These are phyloP conservation scores for Cutaneotrichosporon sp. DNA, from an alignment of 1,284 basidiomycete species.

Conservation along the genomic window DNA sequence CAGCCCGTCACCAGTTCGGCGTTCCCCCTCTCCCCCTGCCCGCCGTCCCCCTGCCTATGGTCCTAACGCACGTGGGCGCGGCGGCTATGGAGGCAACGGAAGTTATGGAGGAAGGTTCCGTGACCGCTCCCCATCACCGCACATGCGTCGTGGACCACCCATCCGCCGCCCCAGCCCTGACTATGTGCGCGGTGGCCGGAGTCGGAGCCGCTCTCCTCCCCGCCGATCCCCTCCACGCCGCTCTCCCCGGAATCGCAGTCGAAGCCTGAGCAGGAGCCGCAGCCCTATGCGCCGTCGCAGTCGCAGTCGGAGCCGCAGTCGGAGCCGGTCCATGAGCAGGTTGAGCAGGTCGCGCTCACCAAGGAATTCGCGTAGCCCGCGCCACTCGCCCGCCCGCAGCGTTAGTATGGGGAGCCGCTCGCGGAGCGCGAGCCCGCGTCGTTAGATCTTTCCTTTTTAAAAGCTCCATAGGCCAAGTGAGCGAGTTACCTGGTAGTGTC, in stretches of 20 bases:
- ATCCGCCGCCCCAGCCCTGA: constrained; percentile 22
- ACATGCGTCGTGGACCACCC: constrained; percentile 1
- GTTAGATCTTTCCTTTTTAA: not conserved
- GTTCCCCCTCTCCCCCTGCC: constrained; percentile 13
- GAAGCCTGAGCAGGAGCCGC: constrained; percentile 12
- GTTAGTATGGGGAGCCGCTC: constrained; percentile 21
- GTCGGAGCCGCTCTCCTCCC: constrained; percentile 2
- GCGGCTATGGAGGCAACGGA: constrained; percentile 14
- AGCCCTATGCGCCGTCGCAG: constrained; percentile 15
- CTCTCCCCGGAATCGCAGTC: constrained; percentile 6
- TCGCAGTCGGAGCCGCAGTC: constrained; percentile 11
- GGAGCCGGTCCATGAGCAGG: not conserved
- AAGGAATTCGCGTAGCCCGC: not conserved
- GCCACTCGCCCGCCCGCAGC: constrained; percentile 11
- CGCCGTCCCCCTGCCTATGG: constrained; percentile 25
- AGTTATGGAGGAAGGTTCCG: constrained; percentile 17
- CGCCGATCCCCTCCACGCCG: constrained; percentile 10
- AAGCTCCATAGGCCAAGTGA: not conserved
- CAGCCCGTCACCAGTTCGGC: constrained; percentile 10
- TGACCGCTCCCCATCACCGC: constrained; percentile 24
- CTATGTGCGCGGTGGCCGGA: constrained; percentile 26
- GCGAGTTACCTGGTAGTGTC: not conserved
- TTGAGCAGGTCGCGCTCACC: constrained; percentile 8
- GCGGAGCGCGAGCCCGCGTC: constrained; percentile 18
- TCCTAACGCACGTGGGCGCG: constrained; percentile 21